These are phyloP conservation scores for Gaeumannomyces sp. DNA, from an alignment of 2,329 filamentous ascomycete genomes.

Conservation along the genomic window DNA sequence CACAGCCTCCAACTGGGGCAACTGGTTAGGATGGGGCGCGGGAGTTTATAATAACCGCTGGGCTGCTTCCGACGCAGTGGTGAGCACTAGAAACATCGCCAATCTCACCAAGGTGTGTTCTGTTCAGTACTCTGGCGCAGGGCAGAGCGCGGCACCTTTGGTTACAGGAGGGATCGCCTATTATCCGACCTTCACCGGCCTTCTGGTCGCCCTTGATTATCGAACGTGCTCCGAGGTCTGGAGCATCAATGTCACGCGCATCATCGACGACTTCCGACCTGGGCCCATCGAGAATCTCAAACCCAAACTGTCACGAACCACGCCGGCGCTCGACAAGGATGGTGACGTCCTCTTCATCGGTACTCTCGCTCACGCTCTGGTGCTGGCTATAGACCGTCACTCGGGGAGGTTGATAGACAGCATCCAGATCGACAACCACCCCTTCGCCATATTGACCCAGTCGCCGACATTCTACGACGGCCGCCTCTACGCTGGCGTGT, in stretches of 20 bases:
- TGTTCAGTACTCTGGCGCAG: conserved; percentile 10
- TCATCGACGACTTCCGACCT: conserved; percentile 16
- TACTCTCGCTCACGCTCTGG: conserved; percentile 20
- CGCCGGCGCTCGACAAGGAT: conserved; percentile 18
- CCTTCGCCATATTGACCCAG: conserved; percentile 22
- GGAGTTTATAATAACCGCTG: conserved; percentile 18
- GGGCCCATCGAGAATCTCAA: background rate
- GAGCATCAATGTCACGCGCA: conserved; percentile 23
- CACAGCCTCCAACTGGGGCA: conserved; percentile 5
- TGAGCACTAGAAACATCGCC: conserved; percentile 13
- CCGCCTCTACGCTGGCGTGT: conserved; percentile 23
- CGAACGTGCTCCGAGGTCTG: conserved; percentile 20
- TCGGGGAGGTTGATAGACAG: conserved; percentile 18
- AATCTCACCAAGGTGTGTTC: conserved; percentile 13
- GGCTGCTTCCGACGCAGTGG: conserved; percentile 12
- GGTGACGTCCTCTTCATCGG: conserved; percentile 25
- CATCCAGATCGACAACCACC: conserved; percentile 21
- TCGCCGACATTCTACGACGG: conserved; percentile 22
- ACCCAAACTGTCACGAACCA: conserved; percentile 14
- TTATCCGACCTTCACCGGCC: conserved; percentile 26
- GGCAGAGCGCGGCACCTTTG: conserved; percentile 17
- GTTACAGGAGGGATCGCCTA: conserved; percentile 18
- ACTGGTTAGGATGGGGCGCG: conserved; percentile 18
- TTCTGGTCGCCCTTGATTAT: conserved; percentile 26
- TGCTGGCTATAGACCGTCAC: conserved; percentile 20